Base-by-base conservation (phyloP, 495 filamentous ascomycete species). In the Letharia columbiana region DNA sequence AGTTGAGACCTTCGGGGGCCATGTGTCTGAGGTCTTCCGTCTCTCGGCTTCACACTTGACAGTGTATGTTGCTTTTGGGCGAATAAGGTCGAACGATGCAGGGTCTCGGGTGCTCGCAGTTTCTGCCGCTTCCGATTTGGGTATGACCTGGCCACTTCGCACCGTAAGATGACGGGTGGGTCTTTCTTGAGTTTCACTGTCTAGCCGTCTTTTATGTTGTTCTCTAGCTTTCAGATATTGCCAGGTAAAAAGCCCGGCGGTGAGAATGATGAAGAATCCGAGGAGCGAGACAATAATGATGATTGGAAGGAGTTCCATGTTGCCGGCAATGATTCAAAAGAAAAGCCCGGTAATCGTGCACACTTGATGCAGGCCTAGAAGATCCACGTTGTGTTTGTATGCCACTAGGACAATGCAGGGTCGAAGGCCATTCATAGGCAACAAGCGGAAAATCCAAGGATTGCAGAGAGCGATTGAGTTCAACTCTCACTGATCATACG, bases 211-310 rank as follows among this genome's bases (percentile, higher is more conserved):
- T 56, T 40, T 62, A 17, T 52, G 61, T 37, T 66, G 60, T 45
- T 65, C 64, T 35, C 69, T 33, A 52, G 37, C 40, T 31, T 41
- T 67, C 35, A 67, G 52, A 23, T 54, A 68, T 15, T 70, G 66
- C 68, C 70, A 72, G 10, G 64, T 63, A 41, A 72, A 68, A 37
- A 72, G 60, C 20, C 44, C 56, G 1, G 67, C 45, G 33, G 68
- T 66, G 5, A 72, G 57, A 54, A 63, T 56, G 18, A 72, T 44
- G 41, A 72, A 70, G 50, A 72, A 70, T 28, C 61, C 68, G 23
- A 72, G 57, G 23, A 72, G 66, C 8, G 70, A 67, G 23, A 70
- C 62, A 13, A 72, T 67, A 31, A 72, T 70, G 45, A 72, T 70
- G 40, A 69, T 72, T 41, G 70, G 70, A 28, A 72, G 47, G 15